Conservation (phyloP, 2,329 filamentous ascomycete genomes). For the Paraphoma chrysanthemicola region DNA sequence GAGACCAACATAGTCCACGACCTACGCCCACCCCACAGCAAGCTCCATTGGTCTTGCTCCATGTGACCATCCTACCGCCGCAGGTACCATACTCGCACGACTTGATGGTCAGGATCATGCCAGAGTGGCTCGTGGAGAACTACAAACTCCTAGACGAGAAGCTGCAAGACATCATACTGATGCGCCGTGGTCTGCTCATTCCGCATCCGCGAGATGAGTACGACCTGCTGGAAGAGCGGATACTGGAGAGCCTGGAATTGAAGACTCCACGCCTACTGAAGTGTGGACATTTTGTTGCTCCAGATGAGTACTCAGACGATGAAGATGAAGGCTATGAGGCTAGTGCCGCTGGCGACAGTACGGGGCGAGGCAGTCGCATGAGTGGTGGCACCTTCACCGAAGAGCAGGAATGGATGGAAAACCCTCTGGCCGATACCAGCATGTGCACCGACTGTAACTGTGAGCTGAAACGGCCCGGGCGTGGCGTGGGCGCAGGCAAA, state of each 20-base stretch:
- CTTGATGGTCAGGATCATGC: slow-evolving; percentile 58
- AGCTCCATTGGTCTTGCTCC: slow-evolving; percentile 76
- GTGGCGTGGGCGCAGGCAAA: slow-evolving; percentile 47
- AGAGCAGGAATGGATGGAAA: slow-evolving; percentile 32
- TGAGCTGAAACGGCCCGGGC: slow-evolving; percentile 44
- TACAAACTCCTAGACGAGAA: slow-evolving; percentile 74
- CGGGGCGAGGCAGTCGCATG: slow-evolving; percentile 46
- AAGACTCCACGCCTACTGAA: slow-evolving; percentile 73
- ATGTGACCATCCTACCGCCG: slow-evolving; percentile 77
- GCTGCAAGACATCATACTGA: slow-evolving; percentile 71
- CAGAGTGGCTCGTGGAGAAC: slow-evolving; percentile 60
- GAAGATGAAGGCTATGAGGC: slow-evolving; percentile 44
- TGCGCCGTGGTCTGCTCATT: slow-evolving; percentile 75
- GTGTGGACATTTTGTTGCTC: slow-evolving; percentile 74
- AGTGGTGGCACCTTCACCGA: slow-evolving; percentile 43
- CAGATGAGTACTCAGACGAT: slow-evolving; percentile 47
- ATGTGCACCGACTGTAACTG: slow-evolving; percentile 59
- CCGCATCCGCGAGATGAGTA: slow-evolving; percentile 82
- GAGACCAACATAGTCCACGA: slow-evolving; percentile 36
- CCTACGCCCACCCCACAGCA: slow-evolving; percentile 50
- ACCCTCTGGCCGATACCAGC: slow-evolving; percentile 39
- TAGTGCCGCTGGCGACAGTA: slow-evolving; percentile 37
- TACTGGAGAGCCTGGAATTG: slow-evolving; percentile 77
- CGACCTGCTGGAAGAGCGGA: slow-evolving; percentile 77
- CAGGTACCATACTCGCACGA: slow-evolving; percentile 66